Percentiles rank a stretch among this genome's conserved stretches.
phyloP scores from a whole-genome alignment of 768 basidiomycete species.

The Xanthoconium stramineum region DNA sequence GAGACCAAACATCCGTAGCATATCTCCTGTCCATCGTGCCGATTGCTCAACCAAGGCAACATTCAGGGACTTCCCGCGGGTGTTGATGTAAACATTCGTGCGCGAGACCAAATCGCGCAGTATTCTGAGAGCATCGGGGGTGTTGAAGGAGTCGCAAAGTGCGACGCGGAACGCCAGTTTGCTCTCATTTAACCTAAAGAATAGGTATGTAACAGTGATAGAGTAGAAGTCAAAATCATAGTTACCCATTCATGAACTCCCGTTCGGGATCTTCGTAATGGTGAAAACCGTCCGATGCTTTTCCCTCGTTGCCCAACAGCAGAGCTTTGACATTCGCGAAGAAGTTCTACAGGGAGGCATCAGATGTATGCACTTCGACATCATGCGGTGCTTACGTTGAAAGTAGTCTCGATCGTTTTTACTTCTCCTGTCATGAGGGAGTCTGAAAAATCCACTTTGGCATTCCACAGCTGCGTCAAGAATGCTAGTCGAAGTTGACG shows the following conservation, averaged over 20 bases:
- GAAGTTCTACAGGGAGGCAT: conserved; percentile 68
- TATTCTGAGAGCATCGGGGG: conserved; percentile 73
- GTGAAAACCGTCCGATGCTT: conserved; percentile 55
- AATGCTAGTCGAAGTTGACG: conserved; percentile 91
- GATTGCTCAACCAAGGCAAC: conserved; percentile 60
- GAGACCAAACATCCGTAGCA: conserved; percentile 78
- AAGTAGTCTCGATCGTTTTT: conserved; percentile 71
- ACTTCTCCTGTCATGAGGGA: conserved; percentile 88
- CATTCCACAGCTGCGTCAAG: conserved; percentile 86
- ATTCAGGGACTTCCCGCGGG: conserved; percentile 56
- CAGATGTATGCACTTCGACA: background rate
- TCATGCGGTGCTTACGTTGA: conserved; percentile 63
- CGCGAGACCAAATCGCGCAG: conserved; percentile 80
- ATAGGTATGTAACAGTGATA: conserved; percentile 8
- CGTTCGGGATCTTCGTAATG: conserved; percentile 66
- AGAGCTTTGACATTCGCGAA: conserved; percentile 87
- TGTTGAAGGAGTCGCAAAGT: conserved; percentile 97
- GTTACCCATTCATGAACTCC: conserved; percentile 64
- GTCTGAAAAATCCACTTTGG: conserved; percentile 92
- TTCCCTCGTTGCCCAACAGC: conserved; percentile 45
- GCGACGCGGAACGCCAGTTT: conserved; percentile 80
- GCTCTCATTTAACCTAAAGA: conserved; percentile 62
- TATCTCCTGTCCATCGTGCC: conserved; percentile 66
- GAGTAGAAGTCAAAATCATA: background rate
- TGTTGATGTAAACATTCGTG: conserved; percentile 85